Evolutionary conservation across 2,329 filamentous ascomycete genomes (phyloP).

Genomic region (Zymoseptoria ardabiliae): DNA sequence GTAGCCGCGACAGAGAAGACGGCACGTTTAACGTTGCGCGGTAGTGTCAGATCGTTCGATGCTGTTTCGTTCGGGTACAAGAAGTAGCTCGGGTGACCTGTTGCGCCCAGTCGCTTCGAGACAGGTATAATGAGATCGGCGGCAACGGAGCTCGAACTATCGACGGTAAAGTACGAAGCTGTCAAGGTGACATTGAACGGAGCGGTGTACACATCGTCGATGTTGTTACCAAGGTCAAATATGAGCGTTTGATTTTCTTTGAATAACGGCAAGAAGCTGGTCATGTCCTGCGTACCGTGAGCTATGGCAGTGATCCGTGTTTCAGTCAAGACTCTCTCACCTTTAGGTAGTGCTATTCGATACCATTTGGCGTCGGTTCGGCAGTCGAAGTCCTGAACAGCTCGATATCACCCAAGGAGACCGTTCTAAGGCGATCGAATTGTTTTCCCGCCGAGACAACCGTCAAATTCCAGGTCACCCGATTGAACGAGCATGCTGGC

Average conservation of each 20-base stretch:
- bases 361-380: constrained; percentile 64
- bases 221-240: constrained; percentile 69
- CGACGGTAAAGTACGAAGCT: constrained; percentile 59
- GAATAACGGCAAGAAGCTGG: constrained; percentile 62
- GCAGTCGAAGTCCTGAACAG: constrained; percentile 80
- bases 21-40: constrained; percentile 59
- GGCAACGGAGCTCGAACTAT: constrained; percentile 29
- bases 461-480: constrained; percentile 69
- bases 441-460: constrained; percentile 64
- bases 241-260: constrained; percentile 63
- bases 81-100: constrained; percentile 57
- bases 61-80: constrained; percentile 57
- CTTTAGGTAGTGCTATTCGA: constrained; percentile 69
- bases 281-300: constrained; percentile 51
- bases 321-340: constrained; percentile 3
- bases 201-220: constrained; percentile 65
- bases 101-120: constrained; percentile 47
- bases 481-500: constrained; percentile 63
- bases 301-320: background rate
- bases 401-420: constrained; percentile 68
- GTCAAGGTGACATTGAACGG: constrained; percentile 67
- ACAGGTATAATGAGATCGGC: constrained; percentile 62
- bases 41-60: constrained; percentile 53
- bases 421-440: constrained; percentile 66
- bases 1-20: constrained; percentile 70